A percentile compares a stretch with the other conserved stretches of the same genome.
These are phyloP conservation scores for Trichoderma aggressivum DNA, from an alignment of 2,329 filamentous ascomycete genomes.

Conservation along the genomic window DNA sequence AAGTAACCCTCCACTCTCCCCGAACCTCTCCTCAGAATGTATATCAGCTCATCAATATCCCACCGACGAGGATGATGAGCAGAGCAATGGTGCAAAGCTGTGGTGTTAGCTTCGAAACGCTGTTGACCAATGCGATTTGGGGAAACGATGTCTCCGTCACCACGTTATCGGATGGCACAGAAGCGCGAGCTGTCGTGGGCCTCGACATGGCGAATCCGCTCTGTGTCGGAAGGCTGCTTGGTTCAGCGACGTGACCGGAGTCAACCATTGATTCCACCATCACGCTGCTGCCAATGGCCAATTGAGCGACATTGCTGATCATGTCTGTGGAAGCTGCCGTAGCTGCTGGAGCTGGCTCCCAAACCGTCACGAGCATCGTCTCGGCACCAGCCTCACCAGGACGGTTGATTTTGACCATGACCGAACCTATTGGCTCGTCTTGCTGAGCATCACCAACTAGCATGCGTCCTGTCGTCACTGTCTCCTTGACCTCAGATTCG, in stretches of 20 bases:
- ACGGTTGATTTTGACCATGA: conserved; percentile 27
- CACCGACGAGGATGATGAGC: neutral
- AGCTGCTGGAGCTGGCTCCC: conserved; percentile 18
- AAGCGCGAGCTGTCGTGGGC: neutral
- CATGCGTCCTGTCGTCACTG: neutral
- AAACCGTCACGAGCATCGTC: conserved; percentile 23
- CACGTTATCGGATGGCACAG: neutral
- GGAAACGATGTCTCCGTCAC: neutral
- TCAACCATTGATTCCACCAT: neutral
- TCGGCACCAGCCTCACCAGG: conserved; percentile 23
- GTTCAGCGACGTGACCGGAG: neutral
- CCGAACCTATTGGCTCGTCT: neutral
- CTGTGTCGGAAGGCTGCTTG: neutral
- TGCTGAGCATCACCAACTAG: neutral
- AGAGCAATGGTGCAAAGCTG: neutral
- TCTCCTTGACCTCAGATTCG: neutral
- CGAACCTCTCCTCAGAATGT: neutral
- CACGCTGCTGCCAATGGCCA: neutral
- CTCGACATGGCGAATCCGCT: neutral
- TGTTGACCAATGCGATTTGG: neutral
- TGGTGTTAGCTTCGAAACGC: neutral
- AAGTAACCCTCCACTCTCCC: neutral
- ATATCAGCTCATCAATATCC: neutral
- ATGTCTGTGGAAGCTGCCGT: neutral
- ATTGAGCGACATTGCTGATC: neutral